Percentiles rank a stretch among this genome's conserved stretches.
These are phyloP conservation scores for Termitomyces sp. DNA, from an alignment of 768 basidiomycete species.

Conservation along the genomic window DNA sequence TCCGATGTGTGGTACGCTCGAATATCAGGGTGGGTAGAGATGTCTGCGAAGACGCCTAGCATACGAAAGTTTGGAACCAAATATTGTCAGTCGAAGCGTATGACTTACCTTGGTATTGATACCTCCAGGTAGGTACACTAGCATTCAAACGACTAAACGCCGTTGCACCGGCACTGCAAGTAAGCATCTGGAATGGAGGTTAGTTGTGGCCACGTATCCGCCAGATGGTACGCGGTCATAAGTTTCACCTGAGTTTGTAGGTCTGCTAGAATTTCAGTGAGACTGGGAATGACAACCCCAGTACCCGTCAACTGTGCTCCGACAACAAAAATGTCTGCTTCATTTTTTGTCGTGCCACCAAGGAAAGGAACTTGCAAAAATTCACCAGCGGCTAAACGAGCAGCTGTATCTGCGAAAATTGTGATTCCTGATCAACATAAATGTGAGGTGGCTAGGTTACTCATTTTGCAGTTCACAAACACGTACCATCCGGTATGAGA, in stretches of 20 bases:
- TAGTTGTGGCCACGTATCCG: background rate
- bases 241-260: conserved; percentile 27
- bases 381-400: conserved; percentile 17
- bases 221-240: background rate
- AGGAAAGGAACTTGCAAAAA: conserved; percentile 19
- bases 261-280: conserved; percentile 28
- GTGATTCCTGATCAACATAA: conserved; percentile 24
- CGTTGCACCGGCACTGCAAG: conserved; percentile 29
- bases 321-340: conserved; percentile 34
- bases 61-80: background rate
- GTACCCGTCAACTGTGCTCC: conserved; percentile 23
- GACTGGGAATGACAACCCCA: conserved; percentile 26
- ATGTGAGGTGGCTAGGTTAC: too few relatives aligned
- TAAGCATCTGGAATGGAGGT: conserved; percentile 19
- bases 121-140: conserved; percentile 13
- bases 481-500: conserved; percentile 30
- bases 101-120: conserved; percentile 24
- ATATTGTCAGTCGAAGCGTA: too few relatives aligned
- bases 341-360: conserved; percentile 30
- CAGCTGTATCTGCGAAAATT: conserved; percentile 27
- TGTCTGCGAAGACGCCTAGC: conserved; percentile 34
- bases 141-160: conserved; percentile 21
- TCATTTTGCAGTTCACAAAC: too few relatives aligned
- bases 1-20: conserved; percentile 39
- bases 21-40: conserved; percentile 32